phyloP scores from a whole-genome alignment of 2,329 filamentous ascomycete genomes.

The Penicillium sp. region DNA sequence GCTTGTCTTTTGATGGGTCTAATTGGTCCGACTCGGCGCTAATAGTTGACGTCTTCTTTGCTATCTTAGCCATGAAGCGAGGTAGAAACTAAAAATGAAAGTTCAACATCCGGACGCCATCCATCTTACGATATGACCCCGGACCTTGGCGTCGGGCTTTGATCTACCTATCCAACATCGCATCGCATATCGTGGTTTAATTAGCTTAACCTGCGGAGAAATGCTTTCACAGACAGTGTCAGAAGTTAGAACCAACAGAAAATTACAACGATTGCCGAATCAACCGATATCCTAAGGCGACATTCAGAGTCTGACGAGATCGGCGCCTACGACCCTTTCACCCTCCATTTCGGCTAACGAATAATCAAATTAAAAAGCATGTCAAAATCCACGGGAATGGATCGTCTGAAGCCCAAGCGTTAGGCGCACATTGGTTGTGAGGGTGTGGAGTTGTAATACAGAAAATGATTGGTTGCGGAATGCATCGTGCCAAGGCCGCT shows the following conservation, averaged over 20 bases:
- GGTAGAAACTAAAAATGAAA: too few relatives aligned
- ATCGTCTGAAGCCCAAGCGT: conserved; percentile 27
- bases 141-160: conserved; percentile 12
- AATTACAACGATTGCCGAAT: neutral
- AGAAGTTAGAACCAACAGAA: neutral
- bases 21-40: too few relatives aligned
- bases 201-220: neutral
- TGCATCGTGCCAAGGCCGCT: too few relatives aligned
- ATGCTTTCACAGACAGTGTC: too few relatives aligned
- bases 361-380: conserved; percentile 22
- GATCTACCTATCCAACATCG: too few relatives aligned
- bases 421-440: conserved; percentile 15
- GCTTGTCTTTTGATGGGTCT: neutral
- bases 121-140: conserved; percentile 7
- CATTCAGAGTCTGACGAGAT: conserved; percentile 14
- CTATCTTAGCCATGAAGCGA: neutral
- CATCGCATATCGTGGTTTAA: too few relatives aligned
- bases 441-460: neutral
- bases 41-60: too few relatives aligned
- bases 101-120: too few relatives aligned
- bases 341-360: conserved; percentile 19
- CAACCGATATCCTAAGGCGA: neutral
- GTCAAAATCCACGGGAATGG: conserved; percentile 28
- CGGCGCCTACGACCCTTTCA: conserved; percentile 27
- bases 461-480: conserved; percentile 7